Evolutionary conservation across 768 basidiomycete species (phyloP), one percentile per base, ranked within the genome.

Genomic region (Mycena pura): DNA sequence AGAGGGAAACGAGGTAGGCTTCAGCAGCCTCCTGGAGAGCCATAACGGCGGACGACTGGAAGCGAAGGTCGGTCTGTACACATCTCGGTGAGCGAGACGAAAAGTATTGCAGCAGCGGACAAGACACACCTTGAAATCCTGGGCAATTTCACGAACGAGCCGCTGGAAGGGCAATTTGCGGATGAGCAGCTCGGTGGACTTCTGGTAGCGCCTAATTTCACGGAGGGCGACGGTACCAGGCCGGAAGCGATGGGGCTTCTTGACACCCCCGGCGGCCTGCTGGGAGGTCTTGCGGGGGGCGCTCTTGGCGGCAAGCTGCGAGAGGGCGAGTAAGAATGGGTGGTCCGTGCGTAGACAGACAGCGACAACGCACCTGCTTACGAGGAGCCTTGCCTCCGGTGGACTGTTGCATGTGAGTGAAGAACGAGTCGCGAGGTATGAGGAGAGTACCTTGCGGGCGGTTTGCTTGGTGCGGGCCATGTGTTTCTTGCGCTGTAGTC

Each of bases 1-100:
- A 93, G 27, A 94, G 75, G 69, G 89, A 86, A 7, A 94, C 88
- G 11, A 95, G 80, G 67, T 83, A 93, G 21, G 89, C 88, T 72
- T 92, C 91, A 3, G 90, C 86, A 5, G 92, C 92, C 72, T 94
- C 93, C 66, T 95, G 93, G 47, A 95, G 76, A 1, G 93, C 93
- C 63, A 89, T 68, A 49, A 95, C 78, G 4, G 93, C 93, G 0
- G 89, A 86, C 28, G 84, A 86, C 70, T 93, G 92, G 88, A 93
- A 95, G 22, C 91, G 82, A 40, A 94, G 69, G 60, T 84, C 79
- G 47, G 79, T 73, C 79, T 80, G 68, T 7, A 14, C 1, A 36
- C 15, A 55, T 29, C 14, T 22, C 9, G 31, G 24, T 6, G 28
- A 5, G 2, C 28, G 38, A 15, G 6, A 7, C 6, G 32, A 19